Conservation (phyloP, 495 filamentous ascomycete genomes). For the Penicillium nucicola region DNA sequence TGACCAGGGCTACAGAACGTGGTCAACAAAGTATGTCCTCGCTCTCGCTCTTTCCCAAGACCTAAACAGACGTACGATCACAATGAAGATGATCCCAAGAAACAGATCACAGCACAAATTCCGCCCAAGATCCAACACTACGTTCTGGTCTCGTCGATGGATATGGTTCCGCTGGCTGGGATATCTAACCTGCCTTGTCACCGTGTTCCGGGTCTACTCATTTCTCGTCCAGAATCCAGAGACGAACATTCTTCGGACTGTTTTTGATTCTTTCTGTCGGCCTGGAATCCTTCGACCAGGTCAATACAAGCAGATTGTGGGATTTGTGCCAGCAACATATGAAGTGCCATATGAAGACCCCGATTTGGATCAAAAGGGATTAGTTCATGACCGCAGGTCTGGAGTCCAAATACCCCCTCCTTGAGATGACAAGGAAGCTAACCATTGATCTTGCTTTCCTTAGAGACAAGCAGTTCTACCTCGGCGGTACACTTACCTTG, state of each 20-base stretch:
- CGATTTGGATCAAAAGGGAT: constrained; percentile 15
- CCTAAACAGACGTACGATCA: neutral
- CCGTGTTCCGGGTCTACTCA: constrained; percentile 5
- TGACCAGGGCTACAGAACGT: no score
- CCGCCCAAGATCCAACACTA: neutral
- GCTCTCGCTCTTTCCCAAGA: no score
- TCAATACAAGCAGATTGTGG: constrained; percentile 11
- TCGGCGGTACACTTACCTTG: constrained; percentile 26
- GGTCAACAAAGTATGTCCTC: neutral
- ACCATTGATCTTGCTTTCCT: neutral
- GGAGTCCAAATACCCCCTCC: neutral
- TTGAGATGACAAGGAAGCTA: no score
- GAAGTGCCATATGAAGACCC: constrained; percentile 12
- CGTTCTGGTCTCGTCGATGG: constrained; percentile 1
- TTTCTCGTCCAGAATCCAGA: constrained; percentile 1
- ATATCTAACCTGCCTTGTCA: constrained; percentile 5
- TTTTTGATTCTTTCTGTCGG: neutral
- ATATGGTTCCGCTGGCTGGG: constrained; percentile 12
- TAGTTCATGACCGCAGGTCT: constrained; percentile 14
- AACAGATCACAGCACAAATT: constrained; percentile 1
- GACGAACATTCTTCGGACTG: neutral
- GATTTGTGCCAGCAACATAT: neutral
- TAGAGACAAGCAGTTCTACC: constrained; percentile 22
- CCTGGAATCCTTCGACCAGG: constrained; percentile 15
- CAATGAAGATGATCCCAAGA: neutral